phyloP scores from a whole-genome alignment of 305 asterid genomes.

The Fraxinus angustifolia region DNA sequence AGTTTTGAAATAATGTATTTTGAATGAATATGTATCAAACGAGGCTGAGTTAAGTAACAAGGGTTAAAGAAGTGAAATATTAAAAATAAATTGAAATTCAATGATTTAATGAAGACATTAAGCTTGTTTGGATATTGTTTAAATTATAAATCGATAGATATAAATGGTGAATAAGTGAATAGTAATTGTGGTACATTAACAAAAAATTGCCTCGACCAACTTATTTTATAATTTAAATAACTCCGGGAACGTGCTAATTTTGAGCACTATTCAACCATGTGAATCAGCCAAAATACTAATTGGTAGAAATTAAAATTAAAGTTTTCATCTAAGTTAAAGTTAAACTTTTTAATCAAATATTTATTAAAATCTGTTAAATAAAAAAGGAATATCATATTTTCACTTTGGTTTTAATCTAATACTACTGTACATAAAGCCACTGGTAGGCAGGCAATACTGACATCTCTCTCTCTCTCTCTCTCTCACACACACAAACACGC shows the following conservation, averaged over 20 bases:
- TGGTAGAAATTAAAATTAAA: no score
- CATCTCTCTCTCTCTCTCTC: conserved; percentile 2
- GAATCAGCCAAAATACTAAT: not conserved
- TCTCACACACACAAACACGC: not conserved
- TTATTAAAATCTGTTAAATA: no score
- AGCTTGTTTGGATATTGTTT: not conserved
- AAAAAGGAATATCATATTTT: not conserved
- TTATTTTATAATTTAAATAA: no score
- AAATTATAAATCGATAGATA: no score
- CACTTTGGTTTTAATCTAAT: not conserved
- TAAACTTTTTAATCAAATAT: no score
- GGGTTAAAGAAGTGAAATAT: not conserved
- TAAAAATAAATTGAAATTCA: not conserved
- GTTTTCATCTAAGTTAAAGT: no score
- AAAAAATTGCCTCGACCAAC: no score
- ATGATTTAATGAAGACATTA: not conserved
- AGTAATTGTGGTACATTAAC: no score
- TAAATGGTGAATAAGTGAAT: no score
- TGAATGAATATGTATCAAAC: no score
- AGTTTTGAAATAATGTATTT: no score
- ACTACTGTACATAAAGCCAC: not conserved
- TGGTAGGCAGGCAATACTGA: conserved; percentile 12
- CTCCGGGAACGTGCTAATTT: no score
- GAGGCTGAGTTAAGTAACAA: not conserved
- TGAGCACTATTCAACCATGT: not conserved